Conservation (phyloP, 176 grass and related monocot genomes). For the Aegilops umbellulata region DNA sequence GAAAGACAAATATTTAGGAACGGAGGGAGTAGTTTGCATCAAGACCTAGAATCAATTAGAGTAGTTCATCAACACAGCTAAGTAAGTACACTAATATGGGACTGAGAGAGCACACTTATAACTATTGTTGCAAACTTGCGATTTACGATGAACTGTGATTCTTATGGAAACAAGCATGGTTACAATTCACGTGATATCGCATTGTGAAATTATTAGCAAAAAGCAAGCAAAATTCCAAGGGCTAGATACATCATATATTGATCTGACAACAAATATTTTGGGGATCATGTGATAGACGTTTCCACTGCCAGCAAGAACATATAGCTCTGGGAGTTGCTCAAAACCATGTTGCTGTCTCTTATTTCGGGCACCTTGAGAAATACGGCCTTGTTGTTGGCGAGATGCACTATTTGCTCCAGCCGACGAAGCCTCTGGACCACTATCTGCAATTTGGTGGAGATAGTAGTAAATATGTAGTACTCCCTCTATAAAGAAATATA, state of each 20-base stretch:
- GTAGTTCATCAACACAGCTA: background rate
- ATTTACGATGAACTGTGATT: background rate
- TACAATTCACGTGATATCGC: too few relatives aligned
- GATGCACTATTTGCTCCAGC: background rate
- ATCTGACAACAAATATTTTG: background rate
- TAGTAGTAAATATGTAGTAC: too few relatives aligned
- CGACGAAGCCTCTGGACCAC: background rate
- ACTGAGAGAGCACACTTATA: background rate
- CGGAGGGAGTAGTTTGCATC: too few relatives aligned
- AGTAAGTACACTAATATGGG: background rate
- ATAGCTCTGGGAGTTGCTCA: conserved; percentile 8
- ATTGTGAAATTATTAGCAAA: background rate
- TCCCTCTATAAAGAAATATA: too few relatives aligned
- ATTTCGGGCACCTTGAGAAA: background rate
- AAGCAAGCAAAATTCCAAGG: background rate
- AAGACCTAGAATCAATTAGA: background rate
- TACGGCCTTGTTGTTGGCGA: background rate
- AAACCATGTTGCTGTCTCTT: background rate
- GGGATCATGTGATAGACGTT: background rate
- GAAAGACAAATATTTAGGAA: too few relatives aligned
- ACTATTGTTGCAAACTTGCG: background rate
- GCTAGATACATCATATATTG: background rate
- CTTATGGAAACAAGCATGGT: background rate
- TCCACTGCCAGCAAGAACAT: background rate
- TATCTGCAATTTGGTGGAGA: background rate